A percentile compares a stretch with the other conserved stretches of the same genome.
phyloP scores from a whole-genome alignment of 2,329 filamentous ascomycete genomes.

The Arachnopeziza araneosa region DNA sequence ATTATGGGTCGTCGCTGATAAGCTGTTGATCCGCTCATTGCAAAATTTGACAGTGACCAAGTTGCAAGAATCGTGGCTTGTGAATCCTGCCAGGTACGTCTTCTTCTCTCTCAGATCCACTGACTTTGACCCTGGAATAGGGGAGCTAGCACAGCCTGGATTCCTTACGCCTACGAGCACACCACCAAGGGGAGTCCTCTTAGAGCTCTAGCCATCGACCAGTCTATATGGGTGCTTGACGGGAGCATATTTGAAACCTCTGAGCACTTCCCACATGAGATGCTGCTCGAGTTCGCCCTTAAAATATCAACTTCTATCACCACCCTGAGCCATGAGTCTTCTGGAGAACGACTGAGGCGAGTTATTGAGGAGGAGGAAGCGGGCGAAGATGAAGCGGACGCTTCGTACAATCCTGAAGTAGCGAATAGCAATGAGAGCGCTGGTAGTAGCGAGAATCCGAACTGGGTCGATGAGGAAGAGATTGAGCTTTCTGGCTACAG shows the following conservation, averaged over 20 bases:
- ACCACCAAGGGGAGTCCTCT: slow-evolving; percentile 1
- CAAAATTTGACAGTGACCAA: slow-evolving; percentile 4
- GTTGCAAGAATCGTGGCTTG: not conserved
- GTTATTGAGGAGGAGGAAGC: not conserved
- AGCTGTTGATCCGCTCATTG: slow-evolving; percentile 1
- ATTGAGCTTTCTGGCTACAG: not conserved
- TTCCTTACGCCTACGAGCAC: slow-evolving; percentile 3
- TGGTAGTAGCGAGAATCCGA: not conserved
- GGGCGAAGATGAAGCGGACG: not conserved
- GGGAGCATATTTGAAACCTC: not conserved
- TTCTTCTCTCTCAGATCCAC: too few relatives aligned
- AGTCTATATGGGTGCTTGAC: not conserved
- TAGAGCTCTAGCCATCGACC: not conserved
- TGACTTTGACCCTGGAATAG: not conserved
- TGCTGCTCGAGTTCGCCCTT: slow-evolving; percentile 2
- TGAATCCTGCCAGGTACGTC: not conserved
- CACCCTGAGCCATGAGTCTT: not conserved
- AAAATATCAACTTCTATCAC: not conserved
- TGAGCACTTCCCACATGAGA: not conserved
- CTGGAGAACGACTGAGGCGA: not conserved
- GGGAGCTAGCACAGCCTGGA: not conserved
- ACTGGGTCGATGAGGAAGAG: not conserved
- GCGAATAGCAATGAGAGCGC: not conserved
- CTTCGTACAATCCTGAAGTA: not conserved
- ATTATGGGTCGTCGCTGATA: slow-evolving; percentile 11